Conservation (phyloP, 768 basidiomycete species). For the Hirschioporus abietinus region DNA sequence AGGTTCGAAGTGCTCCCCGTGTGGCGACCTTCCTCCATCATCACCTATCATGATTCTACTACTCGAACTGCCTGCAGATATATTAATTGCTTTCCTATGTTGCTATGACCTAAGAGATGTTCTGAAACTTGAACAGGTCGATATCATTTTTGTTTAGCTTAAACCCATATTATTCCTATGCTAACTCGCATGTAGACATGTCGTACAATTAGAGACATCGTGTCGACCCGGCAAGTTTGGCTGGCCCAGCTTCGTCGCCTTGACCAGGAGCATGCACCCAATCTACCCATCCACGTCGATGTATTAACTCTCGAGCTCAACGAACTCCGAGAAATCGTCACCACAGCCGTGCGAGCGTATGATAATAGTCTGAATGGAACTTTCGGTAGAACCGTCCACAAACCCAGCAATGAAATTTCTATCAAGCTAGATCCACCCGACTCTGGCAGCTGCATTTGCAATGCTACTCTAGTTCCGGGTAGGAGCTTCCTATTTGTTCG, state of each 20-base stretch:
- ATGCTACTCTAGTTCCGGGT: not conserved
- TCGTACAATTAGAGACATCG: not conserved
- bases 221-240: not conserved
- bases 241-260: not conserved
- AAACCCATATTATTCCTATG: not conserved
- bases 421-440: not conserved
- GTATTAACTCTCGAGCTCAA: not conserved
- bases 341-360: not conserved
- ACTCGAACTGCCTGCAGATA: too few species aligned
- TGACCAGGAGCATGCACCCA: not conserved
- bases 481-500: not conserved
- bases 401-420: not conserved
- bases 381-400: not conserved
- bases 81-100: too few species aligned
- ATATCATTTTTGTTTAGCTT: not conserved
- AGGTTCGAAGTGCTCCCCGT: too few species aligned
- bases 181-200: not conserved
- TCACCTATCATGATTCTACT: too few species aligned
- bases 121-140: too few species aligned
- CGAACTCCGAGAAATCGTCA: not conserved
- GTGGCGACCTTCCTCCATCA: too few species aligned
- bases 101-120: too few species aligned
- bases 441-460: not conserved
- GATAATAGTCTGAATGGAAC: not conserved
- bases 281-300: not conserved